Evolutionary conservation across 2,329 filamentous ascomycete species (phyloP), one percentile per base, ranked within the genome.

Genomic region (Ophiostoma pallidulum): DNA sequence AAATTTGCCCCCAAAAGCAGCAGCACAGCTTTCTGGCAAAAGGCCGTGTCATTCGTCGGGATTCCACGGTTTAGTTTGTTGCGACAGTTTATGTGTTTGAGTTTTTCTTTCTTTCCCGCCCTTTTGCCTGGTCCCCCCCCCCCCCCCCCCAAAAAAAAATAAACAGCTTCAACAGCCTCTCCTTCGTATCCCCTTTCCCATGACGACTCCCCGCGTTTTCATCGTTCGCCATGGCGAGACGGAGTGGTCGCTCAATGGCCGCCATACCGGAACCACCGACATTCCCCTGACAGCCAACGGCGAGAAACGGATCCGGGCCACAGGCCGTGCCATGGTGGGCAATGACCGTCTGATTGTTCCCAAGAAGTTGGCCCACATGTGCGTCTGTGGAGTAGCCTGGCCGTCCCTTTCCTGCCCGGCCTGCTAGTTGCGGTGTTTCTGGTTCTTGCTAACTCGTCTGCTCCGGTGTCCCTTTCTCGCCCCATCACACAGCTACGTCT

Each of bases 161-260:
- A n/a, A n/a, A n/a, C n/a, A n/a, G n/a, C n/a, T n/a, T n/a, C n/a
- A n/a, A n/a, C n/a, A n/a, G n/a, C n/a, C n/a, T n/a, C n/a, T n/a
- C n/a, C n/a, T n/a, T n/a, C n/a, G n/a, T n/a, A 33, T 46, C 14
- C 33, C 37, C 20, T 19, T 1, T 20, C 26, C n/a, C 2, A 67
- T 66, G 65, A 41, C 65, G 2, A 79, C 82, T 2, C 86, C 86
- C 2, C 77, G 86, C 45, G 81, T 86, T 62, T 91, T 91, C 70
- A 78, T 92, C 56, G 69, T 89, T 62, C 86, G 90, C 57, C 90
- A 96, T 62, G 91, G 90, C 66, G 88, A 96, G 70, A 97, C 90
- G 4, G 88, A 94, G 70, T 97, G 90, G 90, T 94, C 86, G 5
- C 78, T 94, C 41, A 84, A 84, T 56, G 90, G 88, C 48, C 76